Evolutionary conservation across 2,329 filamentous ascomycete species (phyloP).

Genomic region (Pyricularia pennisetigena): DNA sequence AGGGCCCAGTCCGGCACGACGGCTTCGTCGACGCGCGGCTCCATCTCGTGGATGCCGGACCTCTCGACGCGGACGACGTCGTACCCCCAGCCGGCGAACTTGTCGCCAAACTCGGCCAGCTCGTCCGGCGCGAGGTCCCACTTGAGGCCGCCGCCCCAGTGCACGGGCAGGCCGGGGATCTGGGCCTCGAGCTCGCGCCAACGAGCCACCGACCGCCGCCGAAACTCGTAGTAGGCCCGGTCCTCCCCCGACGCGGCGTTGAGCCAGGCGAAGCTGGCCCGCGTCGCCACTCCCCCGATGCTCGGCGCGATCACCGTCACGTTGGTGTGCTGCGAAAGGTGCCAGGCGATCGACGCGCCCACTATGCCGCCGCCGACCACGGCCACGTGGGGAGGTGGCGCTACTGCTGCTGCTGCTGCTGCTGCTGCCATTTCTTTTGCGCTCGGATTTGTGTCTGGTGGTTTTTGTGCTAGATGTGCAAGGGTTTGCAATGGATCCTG

Average conservation of each 20-base stretch:
- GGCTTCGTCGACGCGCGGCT: slow-evolving; percentile 12
- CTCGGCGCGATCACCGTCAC: slow-evolving; percentile 19
- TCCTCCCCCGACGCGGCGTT: slow-evolving; percentile 18
- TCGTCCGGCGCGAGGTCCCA: slow-evolving; percentile 15
- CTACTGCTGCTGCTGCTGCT: background rate
- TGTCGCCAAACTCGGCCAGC: slow-evolving; percentile 12
- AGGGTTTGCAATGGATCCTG: background rate
- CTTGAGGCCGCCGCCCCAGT: slow-evolving; percentile 16
- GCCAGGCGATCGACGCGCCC: slow-evolving; percentile 21
- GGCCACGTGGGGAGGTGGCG: slow-evolving; percentile 8
- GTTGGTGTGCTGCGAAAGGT: slow-evolving; percentile 14
- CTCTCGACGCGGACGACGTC: slow-evolving; percentile 13
- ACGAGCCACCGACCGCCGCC: slow-evolving; percentile 16
- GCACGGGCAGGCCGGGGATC: slow-evolving; percentile 14
- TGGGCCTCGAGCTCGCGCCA: slow-evolving; percentile 15
- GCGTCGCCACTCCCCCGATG: slow-evolving; percentile 19
- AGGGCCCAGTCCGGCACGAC: slow-evolving; percentile 15
- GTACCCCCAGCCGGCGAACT: slow-evolving; percentile 19
- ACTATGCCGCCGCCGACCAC: slow-evolving; percentile 18
- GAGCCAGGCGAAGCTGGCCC: slow-evolving; percentile 22
- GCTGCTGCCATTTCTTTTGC: slow-evolving; percentile 5
- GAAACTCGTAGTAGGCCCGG: slow-evolving; percentile 18
- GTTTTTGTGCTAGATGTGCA: background rate
- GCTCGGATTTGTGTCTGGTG: background rate
- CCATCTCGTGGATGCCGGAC: slow-evolving; percentile 11